Conservation (phyloP, 192 early-diverging fungal species). For the Umbelopsis isabellina region DNA sequence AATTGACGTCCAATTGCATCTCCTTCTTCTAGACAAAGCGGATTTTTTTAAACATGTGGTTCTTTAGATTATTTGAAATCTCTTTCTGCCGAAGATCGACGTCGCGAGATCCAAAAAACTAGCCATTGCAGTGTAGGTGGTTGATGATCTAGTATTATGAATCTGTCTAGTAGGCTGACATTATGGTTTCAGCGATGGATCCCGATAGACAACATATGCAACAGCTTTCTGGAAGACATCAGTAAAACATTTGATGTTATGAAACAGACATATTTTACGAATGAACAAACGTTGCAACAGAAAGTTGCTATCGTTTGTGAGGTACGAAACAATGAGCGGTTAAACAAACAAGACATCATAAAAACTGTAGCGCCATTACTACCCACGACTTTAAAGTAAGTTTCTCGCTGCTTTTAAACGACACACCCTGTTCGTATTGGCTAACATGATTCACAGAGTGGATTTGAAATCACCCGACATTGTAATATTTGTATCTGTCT, state of each 20-base stretch:
- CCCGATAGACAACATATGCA: conserved; percentile 45
- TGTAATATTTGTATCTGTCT: conserved; percentile 48
- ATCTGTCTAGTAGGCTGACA: neutral
- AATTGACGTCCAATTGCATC: neutral
- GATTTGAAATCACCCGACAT: conserved; percentile 43
- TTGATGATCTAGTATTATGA: neutral
- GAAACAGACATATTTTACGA: conserved; percentile 7
- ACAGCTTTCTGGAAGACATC: conserved; percentile 39
- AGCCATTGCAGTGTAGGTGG: conserved; percentile 31
- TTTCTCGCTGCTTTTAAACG: neutral
- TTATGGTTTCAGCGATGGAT: conserved; percentile 34
- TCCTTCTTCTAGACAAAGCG: neutral
- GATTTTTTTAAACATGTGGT: neutral
- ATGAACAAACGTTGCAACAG: neutral
- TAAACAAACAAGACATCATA: conserved; percentile 40
- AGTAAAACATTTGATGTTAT: conserved; percentile 17
- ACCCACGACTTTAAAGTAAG: conserved; percentile 35
- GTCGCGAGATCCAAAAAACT: conserved; percentile 14
- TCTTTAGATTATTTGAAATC: conserved; percentile 28
- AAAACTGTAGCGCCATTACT: conserved; percentile 30
- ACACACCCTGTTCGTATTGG: neutral
- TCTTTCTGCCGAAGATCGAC: conserved; percentile 23
- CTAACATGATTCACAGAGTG: conserved; percentile 24
- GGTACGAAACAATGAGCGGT: conserved; percentile 41
- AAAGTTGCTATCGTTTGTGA: conserved; percentile 47